These are phyloP conservation scores for Oidium heveae DNA, from an alignment of 2,329 filamentous ascomycete species.

Conservation along the genomic window DNA sequence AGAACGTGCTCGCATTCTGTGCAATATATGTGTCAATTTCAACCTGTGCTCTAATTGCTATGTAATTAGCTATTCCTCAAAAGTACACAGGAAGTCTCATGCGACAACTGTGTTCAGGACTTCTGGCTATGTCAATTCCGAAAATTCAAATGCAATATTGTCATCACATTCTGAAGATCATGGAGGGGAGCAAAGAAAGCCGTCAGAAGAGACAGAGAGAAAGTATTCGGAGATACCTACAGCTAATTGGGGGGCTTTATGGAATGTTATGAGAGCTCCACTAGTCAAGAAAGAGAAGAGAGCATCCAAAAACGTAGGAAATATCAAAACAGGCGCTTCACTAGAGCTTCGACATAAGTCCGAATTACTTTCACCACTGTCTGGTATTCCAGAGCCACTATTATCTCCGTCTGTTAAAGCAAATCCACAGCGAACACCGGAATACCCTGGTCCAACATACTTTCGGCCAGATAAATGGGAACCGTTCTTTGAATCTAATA, in stretches of 20 bases:
- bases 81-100: constrained; percentile 5
- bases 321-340: neutral
- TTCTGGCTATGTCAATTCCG: too few relatives aligned
- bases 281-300: constrained; percentile 3
- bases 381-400: constrained; percentile 1
- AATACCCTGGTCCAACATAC: constrained; percentile 4
- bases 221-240: constrained; percentile 6
- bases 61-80: constrained; percentile 6
- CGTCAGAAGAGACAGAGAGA: neutral
- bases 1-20: constrained; percentile 3
- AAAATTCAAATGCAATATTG: too few relatives aligned
- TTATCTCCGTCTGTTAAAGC: constrained; percentile 3
- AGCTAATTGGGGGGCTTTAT: constrained; percentile 9
- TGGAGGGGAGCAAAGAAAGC: too few relatives aligned
- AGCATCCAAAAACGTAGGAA: neutral
- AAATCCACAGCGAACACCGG: constrained; percentile 11
- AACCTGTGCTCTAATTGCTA: constrained; percentile 10
- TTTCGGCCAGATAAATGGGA: constrained; percentile 7
- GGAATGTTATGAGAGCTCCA: constrained; percentile 9
- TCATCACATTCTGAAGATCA: too few relatives aligned
- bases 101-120: too few relatives aligned
- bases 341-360: neutral
- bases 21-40: constrained; percentile 5
- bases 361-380: neutral
- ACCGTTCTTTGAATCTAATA: constrained; percentile 6